Conservation (phyloP, 768 basidiomycete genomes). For the Lentinula detonsa region DNA sequence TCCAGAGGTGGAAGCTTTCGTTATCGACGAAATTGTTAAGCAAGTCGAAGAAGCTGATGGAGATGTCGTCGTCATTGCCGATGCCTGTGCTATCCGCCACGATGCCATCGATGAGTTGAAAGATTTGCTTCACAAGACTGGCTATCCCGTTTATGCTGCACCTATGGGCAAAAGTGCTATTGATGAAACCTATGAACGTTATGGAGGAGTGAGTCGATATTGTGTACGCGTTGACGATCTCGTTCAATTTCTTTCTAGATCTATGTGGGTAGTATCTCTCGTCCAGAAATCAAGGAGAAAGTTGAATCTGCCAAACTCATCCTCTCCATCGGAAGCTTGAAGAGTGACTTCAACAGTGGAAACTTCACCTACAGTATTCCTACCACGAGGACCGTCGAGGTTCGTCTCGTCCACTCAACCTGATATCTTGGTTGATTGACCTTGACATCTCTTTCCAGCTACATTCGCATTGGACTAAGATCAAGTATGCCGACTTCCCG, state of each 20-base stretch:
- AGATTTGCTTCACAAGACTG: constrained; percentile 57
- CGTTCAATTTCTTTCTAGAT: constrained; percentile 36
- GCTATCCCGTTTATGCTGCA: constrained; percentile 67
- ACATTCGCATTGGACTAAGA: constrained; percentile 67
- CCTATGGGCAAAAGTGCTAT: constrained; percentile 82
- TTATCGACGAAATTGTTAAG: constrained; percentile 66
- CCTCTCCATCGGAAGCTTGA: constrained; percentile 64
- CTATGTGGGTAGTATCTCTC: constrained; percentile 68
- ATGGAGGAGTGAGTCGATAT: constrained; percentile 62
- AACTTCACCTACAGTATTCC: constrained; percentile 77
- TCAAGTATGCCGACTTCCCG: constrained; percentile 59
- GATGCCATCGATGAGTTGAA: constrained; percentile 56
- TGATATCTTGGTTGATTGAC: not conserved
- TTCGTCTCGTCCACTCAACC: constrained; percentile 15
- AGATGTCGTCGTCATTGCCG: constrained; percentile 71
- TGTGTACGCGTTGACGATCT: not conserved
- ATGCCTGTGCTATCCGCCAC: constrained; percentile 77
- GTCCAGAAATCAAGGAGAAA: constrained; percentile 58
- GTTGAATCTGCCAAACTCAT: constrained; percentile 75
- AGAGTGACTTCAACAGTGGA: constrained; percentile 84
- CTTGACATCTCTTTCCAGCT: constrained; percentile 34
- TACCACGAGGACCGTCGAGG: constrained; percentile 55
- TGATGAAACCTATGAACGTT: constrained; percentile 64
- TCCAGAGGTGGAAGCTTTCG: constrained; percentile 54
- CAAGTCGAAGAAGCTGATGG: constrained; percentile 58